A percentile compares a stretch with the other conserved stretches of the same genome.
Conservation (phyloP, 257 asterid species). For the Nicotiana knightiana region DNA sequence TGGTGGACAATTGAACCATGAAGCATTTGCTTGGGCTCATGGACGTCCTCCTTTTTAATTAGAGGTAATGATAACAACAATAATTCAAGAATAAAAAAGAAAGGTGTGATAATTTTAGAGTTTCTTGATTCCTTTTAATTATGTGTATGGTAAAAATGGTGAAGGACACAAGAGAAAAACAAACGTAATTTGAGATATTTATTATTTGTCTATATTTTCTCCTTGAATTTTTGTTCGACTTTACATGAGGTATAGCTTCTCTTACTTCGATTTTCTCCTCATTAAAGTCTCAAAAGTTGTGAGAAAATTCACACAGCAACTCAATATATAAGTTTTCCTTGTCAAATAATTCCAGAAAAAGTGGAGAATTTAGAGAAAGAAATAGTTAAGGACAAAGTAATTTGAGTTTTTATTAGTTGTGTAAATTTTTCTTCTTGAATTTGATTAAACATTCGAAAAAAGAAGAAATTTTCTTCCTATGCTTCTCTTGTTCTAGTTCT, state of each 20-base stretch:
- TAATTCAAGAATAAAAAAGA: not conserved
- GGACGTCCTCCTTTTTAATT: conserved; percentile 44
- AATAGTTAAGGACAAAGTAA: too few relatives aligned
- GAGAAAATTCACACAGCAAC: too few relatives aligned
- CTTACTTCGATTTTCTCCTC: not conserved
- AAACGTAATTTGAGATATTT: conserved; percentile 1
- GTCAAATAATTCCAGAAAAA: too few relatives aligned
- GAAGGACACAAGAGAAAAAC: not conserved
- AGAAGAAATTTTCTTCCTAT: too few relatives aligned
- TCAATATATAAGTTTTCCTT: too few relatives aligned
- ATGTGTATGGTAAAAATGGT: conserved; percentile 1
- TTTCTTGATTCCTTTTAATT: not conserved
- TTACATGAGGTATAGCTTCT: not conserved
- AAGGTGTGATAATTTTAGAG: not conserved
- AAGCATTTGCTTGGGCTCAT: conserved; percentile 52
- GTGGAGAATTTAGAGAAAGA: too few relatives aligned
- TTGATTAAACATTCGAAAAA: too few relatives aligned
- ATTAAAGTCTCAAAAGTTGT: too few relatives aligned
- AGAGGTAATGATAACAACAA: conserved; percentile 12
- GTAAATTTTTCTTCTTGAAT: not conserved
- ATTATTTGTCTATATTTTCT: conserved; percentile 11
- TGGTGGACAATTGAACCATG: conserved; percentile 44
- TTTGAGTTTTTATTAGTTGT: not conserved
- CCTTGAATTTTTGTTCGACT: conserved; percentile 9
- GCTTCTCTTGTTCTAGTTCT: not conserved